Evolutionary conservation across 164 flowering plant species (phyloP), one percentile per base, ranked within the genome.

Genomic region (Malania oleifera): DNA sequence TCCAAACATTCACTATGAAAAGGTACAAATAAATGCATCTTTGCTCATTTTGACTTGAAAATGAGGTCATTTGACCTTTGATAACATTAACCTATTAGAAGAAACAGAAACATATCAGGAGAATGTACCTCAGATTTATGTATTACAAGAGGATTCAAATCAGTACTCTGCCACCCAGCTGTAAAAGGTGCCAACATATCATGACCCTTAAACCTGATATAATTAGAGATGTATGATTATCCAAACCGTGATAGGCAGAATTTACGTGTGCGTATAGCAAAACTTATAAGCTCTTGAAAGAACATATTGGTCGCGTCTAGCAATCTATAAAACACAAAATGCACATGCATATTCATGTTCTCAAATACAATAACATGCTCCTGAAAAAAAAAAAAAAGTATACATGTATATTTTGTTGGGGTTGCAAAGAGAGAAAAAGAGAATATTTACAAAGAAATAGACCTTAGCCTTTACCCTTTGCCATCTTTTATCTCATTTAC

Each of bases 151-250:
- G 98, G 98, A 74, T 87, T 62, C 57, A 75, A 20, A 64, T 90
- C 97, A 27, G 80, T 66, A 59, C 65, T 65, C 64, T 90, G 96
- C 89, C 91, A 86, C 39, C 99, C 99, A 51, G 99, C 86, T 50
- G 99, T 93, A 63, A 93, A 93, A 49, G 99, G 99, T 53, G 99
- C 99, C 69, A 93, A 66, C 99, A 93, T 93, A 70, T 73, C 91
- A 77, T 93, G 99, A 41, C 97, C 97, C 72, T 86, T 84, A 60
- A 65, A 90, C 67, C 99, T 93, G 62, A 26, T 10, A 68, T 51
- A 52, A 27, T 27, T 19, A 27, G 12, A 15, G 5, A 0, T 15
- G 28, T 31, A 31, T 9, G n/a, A 18, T 47, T 47, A 14, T 13
- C 5, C 10, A 9, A 3, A 10, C 13, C 14, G 14, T 17, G 1